phyloP scores from a whole-genome alignment of 306 rosid genomes.

The Dalbergia cochinchinensis region DNA sequence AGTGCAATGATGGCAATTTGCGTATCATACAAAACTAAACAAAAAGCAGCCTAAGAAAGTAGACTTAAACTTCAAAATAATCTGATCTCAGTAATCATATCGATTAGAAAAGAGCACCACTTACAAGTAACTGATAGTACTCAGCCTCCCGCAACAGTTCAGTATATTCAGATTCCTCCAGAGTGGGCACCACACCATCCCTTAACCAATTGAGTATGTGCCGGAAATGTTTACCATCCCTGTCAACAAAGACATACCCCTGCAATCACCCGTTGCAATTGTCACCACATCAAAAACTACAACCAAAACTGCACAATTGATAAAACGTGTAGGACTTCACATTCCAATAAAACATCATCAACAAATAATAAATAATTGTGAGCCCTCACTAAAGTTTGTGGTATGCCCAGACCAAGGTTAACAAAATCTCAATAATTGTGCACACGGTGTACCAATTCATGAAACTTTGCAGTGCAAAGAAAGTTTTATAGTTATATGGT shows the following conservation, averaged over 20 bases:
- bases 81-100: conserved; percentile 4
- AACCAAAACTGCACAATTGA: conserved; percentile 8
- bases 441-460: neutral
- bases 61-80: conserved; percentile 30
- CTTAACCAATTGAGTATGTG: conserved; percentile 97
- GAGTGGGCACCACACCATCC: conserved; percentile 78
- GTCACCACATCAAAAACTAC: conserved; percentile 4
- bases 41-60: conserved; percentile 10
- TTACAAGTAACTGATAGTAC: conserved; percentile 86
- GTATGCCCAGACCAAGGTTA: neutral
- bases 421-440: neutral
- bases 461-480: neutral
- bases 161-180: conserved; percentile 63
- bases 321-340: neutral
- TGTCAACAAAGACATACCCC: conserved; percentile 88
- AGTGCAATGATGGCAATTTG: neutral
- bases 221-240: conserved; percentile 91
- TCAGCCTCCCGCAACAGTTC: conserved; percentile 91
- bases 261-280: conserved; percentile 50
- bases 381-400: neutral
- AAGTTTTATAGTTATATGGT: neutral
- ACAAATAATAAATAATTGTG: neutral
- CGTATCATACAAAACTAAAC: conserved; percentile 18
- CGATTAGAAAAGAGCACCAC: conserved; percentile 40
- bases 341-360: neutral